Evolutionary conservation across 1,284 basidiomycete species (phyloP).

Genomic region (Inonotus obliquus): DNA sequence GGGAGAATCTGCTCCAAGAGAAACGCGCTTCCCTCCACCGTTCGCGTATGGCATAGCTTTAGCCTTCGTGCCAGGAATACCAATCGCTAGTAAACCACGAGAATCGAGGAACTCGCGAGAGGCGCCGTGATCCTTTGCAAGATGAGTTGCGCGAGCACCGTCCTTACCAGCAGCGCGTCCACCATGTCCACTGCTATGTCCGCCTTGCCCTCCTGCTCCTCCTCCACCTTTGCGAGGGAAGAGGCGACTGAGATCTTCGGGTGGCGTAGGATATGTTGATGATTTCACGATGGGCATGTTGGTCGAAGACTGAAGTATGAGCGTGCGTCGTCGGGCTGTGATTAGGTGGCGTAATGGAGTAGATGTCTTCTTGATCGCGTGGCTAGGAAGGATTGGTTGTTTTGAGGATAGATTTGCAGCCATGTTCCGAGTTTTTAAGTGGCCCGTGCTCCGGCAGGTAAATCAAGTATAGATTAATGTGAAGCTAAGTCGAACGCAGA

Average conservation of each 20-base stretch:
- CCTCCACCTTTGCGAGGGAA: slow-evolving; percentile 9
- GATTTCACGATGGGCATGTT: neutral
- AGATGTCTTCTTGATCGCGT: no score
- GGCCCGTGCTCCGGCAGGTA: no score
- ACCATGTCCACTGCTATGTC: neutral
- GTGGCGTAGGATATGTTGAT: neutral
- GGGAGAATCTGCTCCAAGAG: neutral
- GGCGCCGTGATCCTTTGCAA: neutral
- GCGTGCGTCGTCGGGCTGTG: no score
- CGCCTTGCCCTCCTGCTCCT: neutral
- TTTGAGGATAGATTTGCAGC: no score
- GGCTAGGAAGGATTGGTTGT: no score
- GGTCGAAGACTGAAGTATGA: neutral
- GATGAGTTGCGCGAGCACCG: neutral
- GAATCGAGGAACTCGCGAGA: neutral
- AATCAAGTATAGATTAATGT: no score
- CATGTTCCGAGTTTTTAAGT: no score
- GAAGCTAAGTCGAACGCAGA: no score
- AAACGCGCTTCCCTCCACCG: slow-evolving; percentile 15
- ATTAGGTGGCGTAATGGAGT: no score
- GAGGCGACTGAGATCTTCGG: neutral
- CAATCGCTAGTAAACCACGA: neutral
- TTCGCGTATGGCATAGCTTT: slow-evolving; percentile 12
- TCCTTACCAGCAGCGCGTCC: neutral
- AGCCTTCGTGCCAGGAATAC: neutral